Base-by-base conservation (phyloP, 306 rosid genomes). In the Elaeagnus macrophylla region DNA sequence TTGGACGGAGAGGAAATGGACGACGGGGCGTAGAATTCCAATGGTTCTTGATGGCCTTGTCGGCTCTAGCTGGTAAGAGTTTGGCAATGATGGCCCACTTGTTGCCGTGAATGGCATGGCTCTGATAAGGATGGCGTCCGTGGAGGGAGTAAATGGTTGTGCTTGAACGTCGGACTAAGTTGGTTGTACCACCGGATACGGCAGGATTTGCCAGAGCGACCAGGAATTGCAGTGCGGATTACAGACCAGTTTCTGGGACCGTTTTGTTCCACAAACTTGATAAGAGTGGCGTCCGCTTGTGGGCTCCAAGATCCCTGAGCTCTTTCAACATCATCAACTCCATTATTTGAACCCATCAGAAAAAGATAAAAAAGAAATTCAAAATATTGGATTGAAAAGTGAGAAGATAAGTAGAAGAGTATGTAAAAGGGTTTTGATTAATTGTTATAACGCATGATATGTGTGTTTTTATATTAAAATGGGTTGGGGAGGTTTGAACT, bases 11-110 rank as follows among this genome's bases (percentile, higher is more conserved):
- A 62, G 0, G 74, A 65, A 0, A 57, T 50, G 1, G 69, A 61
- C 1, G 35, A 17, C 94, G 88, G 37, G 86, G 89, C 6, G 91
- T 81, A 35, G 97, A 84, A 56, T 91, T 91, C 97, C 97, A 91
- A 73, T 86, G 97, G 32, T 91, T 91, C 67, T 90, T 91, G 8
- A 91, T 86, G 16, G 96, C 90, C 72, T 91, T 91, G 53, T 86
- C 97, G 1, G 97, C 81, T 0, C 97, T 82, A 2, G 96, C 96
- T 0, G 94, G 96, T 8, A 91, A 67, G 52, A 84, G 77, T 19
- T 95, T 81, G 0, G 97, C 80, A n/a, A 91, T 84, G 16, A 93
- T 91, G 35, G 96, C 94, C 97, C 97, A 91, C 66, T 83, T 86
- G 64, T 91, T 91, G 0, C 97, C 97, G 55, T 91, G 93, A n/a